Base-by-base conservation (phyloP, 495 filamentous ascomycete genomes). In the Aspergillus sparsus region DNA sequence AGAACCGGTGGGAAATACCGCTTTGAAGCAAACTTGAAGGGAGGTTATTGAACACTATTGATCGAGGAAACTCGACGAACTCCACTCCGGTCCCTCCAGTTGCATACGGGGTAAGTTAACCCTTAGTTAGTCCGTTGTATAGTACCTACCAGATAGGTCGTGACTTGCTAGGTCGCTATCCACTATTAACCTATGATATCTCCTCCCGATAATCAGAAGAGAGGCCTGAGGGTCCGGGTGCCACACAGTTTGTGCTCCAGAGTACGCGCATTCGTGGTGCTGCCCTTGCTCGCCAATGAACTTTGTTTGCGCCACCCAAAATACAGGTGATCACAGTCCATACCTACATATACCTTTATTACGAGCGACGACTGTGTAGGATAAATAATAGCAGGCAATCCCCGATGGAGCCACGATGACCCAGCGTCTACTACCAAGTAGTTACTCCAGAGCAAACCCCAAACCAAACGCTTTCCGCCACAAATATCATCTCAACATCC, bases 281-380 rank as follows among this genome's bases (percentile, higher is more conserved):
- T 47, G 44, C 44, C 44, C n/a, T 47, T 21, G 15, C 44, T 21
- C 44, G 45, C 37, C 53, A 55, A 42, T 39, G 36, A 60, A 60
- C 57, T 49, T 33, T 60, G 33, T 54, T 32, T 21, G 45, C 63
- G 63, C 59, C 63, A 66, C 63, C 58, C 21, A 35, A 36, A 21
- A 53, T 45, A 58, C 56, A 53, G n/a, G 49, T 56, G 59, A 59
- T 63, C 42, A 16, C 42, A 15, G 37, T 41, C 42, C 34, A 39
- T 57, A 46, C 41, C 46, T 46, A 32, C 37, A 41, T 8, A 18
- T 18, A 13, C 8, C 44, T 18, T 21, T 16, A 15, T 7, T 21
- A 13, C 1, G 44, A 47, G n/a, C n/a, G 37, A 49, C 34, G n/a
- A 47, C 18, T 7, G 15, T 1, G n/a, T 8, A 49, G 9, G 55